These are phyloP conservation scores for Cryptococcus sp. DNA, from an alignment of 1,284 basidiomycete genomes.

Conservation along the genomic window DNA sequence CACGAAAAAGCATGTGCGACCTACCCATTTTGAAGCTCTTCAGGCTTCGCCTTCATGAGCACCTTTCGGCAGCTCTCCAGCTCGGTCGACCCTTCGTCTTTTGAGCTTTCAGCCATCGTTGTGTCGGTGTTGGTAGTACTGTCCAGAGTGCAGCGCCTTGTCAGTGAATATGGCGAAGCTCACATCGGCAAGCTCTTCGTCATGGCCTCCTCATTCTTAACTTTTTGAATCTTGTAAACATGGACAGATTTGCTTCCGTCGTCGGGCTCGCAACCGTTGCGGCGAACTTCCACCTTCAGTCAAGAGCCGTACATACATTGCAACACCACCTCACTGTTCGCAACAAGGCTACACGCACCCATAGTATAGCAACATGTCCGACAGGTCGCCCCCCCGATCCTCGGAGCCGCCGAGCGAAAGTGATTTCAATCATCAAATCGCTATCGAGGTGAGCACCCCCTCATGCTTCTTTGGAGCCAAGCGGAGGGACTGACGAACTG, in stretches of 20 bases:
- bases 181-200: slow-evolving; percentile 2
- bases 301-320: too few relatives aligned
- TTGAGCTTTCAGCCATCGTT: too few relatives aligned
- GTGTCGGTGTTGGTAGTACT: too few relatives aligned
- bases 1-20: neutral
- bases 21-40: slow-evolving; percentile 23
- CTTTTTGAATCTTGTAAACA: neutral
- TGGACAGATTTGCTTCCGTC: neutral
- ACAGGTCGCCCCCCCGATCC: too few relatives aligned
- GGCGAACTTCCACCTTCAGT: too few relatives aligned
- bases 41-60: slow-evolving; percentile 16
- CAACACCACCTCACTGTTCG: neutral
- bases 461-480: neutral
- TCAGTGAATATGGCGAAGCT: too few relatives aligned
- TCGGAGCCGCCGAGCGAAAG: slow-evolving; percentile 29
- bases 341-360: neutral
- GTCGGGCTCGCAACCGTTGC: neutral
- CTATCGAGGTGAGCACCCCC: slow-evolving; percentile 55
- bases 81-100: neutral
- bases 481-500: neutral
- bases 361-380: neutral
- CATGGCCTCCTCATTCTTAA: neutral
- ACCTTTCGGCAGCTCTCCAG: slow-evolving; percentile 20
- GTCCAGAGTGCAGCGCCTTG: too few relatives aligned
- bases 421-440: slow-evolving; percentile 69